Conservation (phyloP, 805 yeast genomes). For the Candida glaebosa region DNA sequence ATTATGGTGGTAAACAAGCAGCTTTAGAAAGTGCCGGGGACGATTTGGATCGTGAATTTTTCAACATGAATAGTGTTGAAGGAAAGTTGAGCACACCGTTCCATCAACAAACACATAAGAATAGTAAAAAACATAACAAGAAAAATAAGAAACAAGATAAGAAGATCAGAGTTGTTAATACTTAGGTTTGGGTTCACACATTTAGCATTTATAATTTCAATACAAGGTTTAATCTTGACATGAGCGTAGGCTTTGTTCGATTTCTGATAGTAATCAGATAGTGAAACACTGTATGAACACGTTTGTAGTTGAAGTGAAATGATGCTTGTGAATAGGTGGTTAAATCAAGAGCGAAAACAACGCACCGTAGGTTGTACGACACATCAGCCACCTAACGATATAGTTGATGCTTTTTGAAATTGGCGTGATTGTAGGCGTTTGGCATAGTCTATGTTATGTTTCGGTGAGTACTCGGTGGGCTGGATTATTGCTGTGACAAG, state of each 20-base stretch:
- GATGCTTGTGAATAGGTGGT: no score
- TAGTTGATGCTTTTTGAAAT: no score
- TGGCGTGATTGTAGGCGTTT: no score
- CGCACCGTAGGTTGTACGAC: no score
- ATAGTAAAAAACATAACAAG: constrained; percentile 64
- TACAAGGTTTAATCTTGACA: no score
- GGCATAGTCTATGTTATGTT: no score
- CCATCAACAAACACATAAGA: constrained; percentile 47
- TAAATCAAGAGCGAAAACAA: no score
- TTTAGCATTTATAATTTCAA: constrained; percentile 3
- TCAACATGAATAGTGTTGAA: constrained; percentile 59
- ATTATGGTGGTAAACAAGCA: constrained; percentile 81
- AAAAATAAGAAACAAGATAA: constrained; percentile 67
- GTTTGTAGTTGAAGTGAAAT: no score
- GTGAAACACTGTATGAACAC: no score
- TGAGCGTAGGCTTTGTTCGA: neutral
- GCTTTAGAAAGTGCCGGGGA: constrained; percentile 74
- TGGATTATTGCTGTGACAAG: no score
- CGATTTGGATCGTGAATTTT: constrained; percentile 83
- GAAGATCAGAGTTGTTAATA: constrained; percentile 33
- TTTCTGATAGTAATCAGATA: neutral
- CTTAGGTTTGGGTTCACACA: constrained; percentile 9
- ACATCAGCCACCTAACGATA: no score
- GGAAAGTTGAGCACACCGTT: constrained; percentile 72
- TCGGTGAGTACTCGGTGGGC: no score